Conservation (phyloP, 2,329 filamentous ascomycete genomes). For the Cladorrhinum sp. region DNA sequence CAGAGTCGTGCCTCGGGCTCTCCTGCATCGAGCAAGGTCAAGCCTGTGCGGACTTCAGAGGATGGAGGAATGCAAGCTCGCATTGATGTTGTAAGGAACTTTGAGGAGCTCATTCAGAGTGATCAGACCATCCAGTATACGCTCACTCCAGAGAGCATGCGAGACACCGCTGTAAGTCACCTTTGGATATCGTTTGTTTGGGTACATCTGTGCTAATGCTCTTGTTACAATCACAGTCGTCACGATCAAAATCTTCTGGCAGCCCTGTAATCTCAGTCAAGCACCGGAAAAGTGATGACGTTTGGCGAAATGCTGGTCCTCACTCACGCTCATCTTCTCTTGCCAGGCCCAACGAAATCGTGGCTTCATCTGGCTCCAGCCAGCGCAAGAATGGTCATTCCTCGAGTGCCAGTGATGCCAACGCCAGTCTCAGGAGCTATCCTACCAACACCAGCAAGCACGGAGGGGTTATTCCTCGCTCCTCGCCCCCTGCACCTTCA, state of each 20-base stretch:
- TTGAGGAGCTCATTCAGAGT: constrained; percentile 78
- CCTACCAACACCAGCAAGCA: constrained; percentile 28
- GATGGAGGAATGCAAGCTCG: constrained; percentile 50
- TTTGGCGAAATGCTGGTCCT: constrained; percentile 35
- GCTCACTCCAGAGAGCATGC: constrained; percentile 75
- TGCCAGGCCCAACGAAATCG: constrained; percentile 32
- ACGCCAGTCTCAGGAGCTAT: constrained; percentile 17
- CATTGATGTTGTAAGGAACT: constrained; percentile 61
- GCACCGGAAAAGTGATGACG: constrained; percentile 47
- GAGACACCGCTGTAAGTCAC: constrained; percentile 67
- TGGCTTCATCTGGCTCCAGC: constrained; percentile 35
- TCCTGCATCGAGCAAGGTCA: constrained; percentile 50
- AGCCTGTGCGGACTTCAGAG: constrained; percentile 50
- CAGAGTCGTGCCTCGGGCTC: constrained; percentile 50
- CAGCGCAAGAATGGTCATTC: constrained; percentile 36
- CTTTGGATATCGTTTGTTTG: background rate
- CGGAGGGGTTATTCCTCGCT: constrained; percentile 31
- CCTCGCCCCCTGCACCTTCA: constrained; percentile 33
- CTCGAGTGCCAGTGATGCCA: constrained; percentile 35
- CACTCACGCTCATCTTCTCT: constrained; percentile 51
- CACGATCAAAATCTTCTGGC: constrained; percentile 39
- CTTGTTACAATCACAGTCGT: constrained; percentile 25
- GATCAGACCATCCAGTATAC: constrained; percentile 82
- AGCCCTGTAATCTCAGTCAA: constrained; percentile 43
- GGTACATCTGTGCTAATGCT: background rate